Conservation (phyloP, 257 asterid genomes). For the Nicotiana undulata region DNA sequence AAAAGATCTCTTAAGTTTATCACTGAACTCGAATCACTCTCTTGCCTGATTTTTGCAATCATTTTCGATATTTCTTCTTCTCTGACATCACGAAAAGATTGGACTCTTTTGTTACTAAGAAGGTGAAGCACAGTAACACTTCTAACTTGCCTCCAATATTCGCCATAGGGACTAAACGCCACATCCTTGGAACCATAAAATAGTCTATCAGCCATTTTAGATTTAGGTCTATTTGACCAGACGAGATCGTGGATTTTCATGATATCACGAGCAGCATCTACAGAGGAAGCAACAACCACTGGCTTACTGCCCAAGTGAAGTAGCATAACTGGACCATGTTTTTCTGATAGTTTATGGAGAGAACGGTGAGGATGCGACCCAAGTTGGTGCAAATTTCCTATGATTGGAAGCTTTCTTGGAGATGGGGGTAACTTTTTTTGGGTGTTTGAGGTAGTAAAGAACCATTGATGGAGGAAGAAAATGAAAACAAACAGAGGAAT, state of each 20-base stretch:
- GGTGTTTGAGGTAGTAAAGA: background rate
- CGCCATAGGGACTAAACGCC: conserved; percentile 27
- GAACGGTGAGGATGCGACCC: conserved; percentile 36
- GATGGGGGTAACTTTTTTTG: conserved; percentile 28
- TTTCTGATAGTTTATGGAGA: conserved; percentile 22
- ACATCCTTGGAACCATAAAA: conserved; percentile 21
- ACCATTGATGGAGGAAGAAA: conserved; percentile 13
- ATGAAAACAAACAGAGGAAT: background rate
- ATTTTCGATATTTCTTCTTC: conserved; percentile 27
- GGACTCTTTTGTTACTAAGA: conserved; percentile 36
- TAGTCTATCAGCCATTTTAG: conserved; percentile 11
- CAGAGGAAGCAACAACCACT: conserved; percentile 33
- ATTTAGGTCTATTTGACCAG: conserved; percentile 34
- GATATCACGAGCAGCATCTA: conserved; percentile 27
- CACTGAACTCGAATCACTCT: background rate
- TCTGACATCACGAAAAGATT: conserved; percentile 20
- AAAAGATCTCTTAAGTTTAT: conserved; percentile 30
- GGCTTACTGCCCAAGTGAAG: conserved; percentile 38
- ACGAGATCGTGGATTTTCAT: conserved; percentile 32
- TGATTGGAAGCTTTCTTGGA: conserved; percentile 33
- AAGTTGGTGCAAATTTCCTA: conserved; percentile 38
- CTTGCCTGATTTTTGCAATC: background rate
- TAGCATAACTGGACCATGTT: conserved; percentile 35
- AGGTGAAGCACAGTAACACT: conserved; percentile 40
- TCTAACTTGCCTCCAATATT: conserved; percentile 35